phyloP scores from a whole-genome alignment of 192 early-diverging fungal genomes.

The Entomortierella chlamydospora region DNA sequence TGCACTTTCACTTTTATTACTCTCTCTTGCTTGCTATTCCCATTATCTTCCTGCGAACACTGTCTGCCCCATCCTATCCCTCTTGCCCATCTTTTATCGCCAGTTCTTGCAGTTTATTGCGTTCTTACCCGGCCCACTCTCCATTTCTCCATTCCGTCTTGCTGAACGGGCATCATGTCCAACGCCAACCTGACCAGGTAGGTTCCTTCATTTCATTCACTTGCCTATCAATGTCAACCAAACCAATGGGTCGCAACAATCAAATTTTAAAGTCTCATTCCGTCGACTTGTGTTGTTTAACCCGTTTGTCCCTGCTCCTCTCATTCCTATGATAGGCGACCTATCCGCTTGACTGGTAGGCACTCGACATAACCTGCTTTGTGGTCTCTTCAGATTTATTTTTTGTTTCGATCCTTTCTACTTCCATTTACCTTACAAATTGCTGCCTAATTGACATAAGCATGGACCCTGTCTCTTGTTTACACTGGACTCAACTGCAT shows the following conservation, averaged over 20 bases:
- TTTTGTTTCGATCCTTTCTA: background rate
- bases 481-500: too few species aligned
- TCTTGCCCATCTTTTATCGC: background rate
- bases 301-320: background rate
- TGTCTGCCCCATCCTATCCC: background rate
- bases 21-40: too few species aligned
- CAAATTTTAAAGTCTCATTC: background rate
- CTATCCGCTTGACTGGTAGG: constrained; percentile 49
- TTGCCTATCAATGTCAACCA: background rate
- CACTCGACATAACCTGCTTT: background rate
- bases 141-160: background rate
- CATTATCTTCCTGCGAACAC: too few species aligned
- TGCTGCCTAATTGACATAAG: too few species aligned
- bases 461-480: too few species aligned
- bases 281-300: too few species aligned
- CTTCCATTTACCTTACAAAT: too few species aligned
- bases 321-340: constrained; percentile 8
- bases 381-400: background rate
- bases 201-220: background rate
- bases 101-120: too few species aligned
- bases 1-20: too few species aligned
- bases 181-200: constrained; percentile 23
- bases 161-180: constrained; percentile 14
- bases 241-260: background rate
- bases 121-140: too few species aligned